These are phyloP conservation scores for Symbiodinium pilosum DNA, from an alignment of 73 alveolate species.

Conservation along the genomic window DNA sequence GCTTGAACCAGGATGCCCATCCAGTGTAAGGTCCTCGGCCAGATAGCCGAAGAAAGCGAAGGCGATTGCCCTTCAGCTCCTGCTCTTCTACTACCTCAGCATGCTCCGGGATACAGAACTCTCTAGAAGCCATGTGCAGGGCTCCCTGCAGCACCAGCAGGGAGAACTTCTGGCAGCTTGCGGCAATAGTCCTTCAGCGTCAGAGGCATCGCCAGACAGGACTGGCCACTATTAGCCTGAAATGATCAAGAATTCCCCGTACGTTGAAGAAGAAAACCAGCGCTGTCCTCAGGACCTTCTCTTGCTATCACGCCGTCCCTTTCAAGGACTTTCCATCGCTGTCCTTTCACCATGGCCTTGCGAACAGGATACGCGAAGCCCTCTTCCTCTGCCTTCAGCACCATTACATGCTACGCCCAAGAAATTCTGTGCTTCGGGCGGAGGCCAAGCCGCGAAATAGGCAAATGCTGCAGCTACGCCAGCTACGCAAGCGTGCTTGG, in stretches of 20 bases:
- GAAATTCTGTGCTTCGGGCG: no score
- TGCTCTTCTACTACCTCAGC: conserved; percentile 38
- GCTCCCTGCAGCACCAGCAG: conserved; percentile 33
- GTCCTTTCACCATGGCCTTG: conserved; percentile 65
- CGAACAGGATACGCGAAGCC: no score
- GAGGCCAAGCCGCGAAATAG: no score
- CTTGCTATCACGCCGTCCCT: conserved; percentile 2
- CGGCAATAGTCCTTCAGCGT: conserved; percentile 51
- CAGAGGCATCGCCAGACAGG: no score
- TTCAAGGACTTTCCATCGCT: conserved; percentile 76
- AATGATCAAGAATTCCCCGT: background rate
- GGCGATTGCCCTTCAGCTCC: conserved; percentile 76
- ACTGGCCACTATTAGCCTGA: no score
- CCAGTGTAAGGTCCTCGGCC: conserved; percentile 94
- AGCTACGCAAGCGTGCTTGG: no score
- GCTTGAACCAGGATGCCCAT: background rate
- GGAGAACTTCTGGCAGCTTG: conserved; percentile 40
- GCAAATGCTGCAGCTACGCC: no score
- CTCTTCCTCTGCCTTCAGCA: no score
- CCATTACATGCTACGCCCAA: no score
- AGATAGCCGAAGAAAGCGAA: conserved; percentile 63
- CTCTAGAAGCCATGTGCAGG: background rate
- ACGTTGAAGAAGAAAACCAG: background rate
- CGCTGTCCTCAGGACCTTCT: background rate
- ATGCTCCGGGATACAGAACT: background rate